A percentile compares a stretch with the other conserved stretches of the same genome.
Conservation (phyloP, 2,329 filamentous ascomycete species). For the Calonectria leucothoes region DNA sequence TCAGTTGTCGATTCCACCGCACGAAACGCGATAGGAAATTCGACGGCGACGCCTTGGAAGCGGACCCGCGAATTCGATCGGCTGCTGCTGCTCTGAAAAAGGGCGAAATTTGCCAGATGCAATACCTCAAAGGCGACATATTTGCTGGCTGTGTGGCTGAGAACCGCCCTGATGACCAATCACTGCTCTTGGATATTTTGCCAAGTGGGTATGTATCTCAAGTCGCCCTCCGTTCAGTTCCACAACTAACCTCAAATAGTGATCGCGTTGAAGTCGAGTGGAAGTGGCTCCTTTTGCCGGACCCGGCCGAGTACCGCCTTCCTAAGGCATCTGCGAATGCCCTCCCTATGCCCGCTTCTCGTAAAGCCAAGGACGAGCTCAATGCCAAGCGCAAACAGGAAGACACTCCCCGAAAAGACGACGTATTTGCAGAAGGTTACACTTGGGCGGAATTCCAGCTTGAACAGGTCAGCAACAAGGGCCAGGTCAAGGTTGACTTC, state of each 20-base stretch:
- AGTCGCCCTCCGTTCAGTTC: background rate
- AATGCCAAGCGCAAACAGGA: constrained; percentile 73
- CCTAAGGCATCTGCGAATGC: constrained; percentile 81
- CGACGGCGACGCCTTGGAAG: constrained; percentile 76
- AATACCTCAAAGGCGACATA: constrained; percentile 86
- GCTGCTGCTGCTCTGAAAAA: constrained; percentile 75
- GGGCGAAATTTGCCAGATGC: constrained; percentile 87
- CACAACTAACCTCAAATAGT: constrained; percentile 61
- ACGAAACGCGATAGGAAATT: constrained; percentile 85
- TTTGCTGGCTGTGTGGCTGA: constrained; percentile 91
- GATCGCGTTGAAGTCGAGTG: constrained; percentile 83
- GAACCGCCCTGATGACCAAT: constrained; percentile 81
- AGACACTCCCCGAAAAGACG: constrained; percentile 73
- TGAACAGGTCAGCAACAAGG: constrained; percentile 66
- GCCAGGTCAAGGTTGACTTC: constrained; percentile 78
- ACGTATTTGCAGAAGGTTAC: constrained; percentile 74
- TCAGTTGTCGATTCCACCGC: constrained; percentile 94
- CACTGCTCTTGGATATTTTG: constrained; percentile 82
- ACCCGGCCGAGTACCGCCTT: constrained; percentile 76
- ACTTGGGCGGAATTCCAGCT: constrained; percentile 86
- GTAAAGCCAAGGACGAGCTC: constrained; percentile 73
- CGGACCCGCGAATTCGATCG: constrained; percentile 74
- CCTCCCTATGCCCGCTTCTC: constrained; percentile 74
- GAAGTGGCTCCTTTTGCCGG: constrained; percentile 83
- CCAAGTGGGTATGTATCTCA: constrained; percentile 77